Conservation (phyloP, 352 stramenopile species). For the Phytophthora chlamydospora region DNA sequence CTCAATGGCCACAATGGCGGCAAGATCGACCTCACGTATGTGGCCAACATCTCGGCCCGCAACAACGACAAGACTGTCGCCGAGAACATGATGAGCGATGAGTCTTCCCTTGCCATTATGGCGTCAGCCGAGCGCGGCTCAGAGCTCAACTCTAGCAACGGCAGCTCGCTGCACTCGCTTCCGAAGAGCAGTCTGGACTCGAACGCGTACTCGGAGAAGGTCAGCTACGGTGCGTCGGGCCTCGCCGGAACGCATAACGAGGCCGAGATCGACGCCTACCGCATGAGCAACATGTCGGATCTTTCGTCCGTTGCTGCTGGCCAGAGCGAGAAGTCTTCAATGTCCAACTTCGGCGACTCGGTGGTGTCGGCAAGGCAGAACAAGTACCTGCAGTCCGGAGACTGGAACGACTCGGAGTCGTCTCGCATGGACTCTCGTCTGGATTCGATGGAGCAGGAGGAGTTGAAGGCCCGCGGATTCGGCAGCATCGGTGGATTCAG, state of each 20-base stretch:
- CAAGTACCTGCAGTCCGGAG: constrained; percentile 46
- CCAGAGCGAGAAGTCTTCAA: constrained; percentile 44
- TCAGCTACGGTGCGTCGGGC: constrained; percentile 27
- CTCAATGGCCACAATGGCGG: constrained; percentile 26
- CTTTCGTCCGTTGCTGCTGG: constrained; percentile 50
- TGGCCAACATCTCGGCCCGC: constrained; percentile 54
- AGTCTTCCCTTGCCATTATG: constrained; percentile 44
- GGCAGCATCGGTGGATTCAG: constrained; percentile 48
- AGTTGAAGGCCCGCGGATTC: constrained; percentile 36
- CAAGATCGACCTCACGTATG: constrained; percentile 54
- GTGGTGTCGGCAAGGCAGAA: constrained; percentile 47
- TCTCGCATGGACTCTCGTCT: constrained; percentile 46
- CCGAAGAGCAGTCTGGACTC: constrained; percentile 30
- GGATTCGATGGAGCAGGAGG: constrained; percentile 42
- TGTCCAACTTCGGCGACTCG: constrained; percentile 66
- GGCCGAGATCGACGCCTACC: constrained; percentile 27
- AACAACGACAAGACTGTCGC: constrained; percentile 38
- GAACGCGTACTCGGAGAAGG: constrained; percentile 41
- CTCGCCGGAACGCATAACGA: constrained; percentile 23
- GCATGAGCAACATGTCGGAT: constrained; percentile 48
- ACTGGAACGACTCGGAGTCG: constrained; percentile 59
- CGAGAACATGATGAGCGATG: constrained; percentile 42
- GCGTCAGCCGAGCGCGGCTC: constrained; percentile 47
- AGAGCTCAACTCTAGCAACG: constrained; percentile 44
- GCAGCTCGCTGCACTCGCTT: constrained; percentile 28